Percentiles rank a stretch among this genome's conserved stretches.
phyloP scores from a whole-genome alignment of 805 yeast genomes.

The Cyberlindnera bimundalis region DNA sequence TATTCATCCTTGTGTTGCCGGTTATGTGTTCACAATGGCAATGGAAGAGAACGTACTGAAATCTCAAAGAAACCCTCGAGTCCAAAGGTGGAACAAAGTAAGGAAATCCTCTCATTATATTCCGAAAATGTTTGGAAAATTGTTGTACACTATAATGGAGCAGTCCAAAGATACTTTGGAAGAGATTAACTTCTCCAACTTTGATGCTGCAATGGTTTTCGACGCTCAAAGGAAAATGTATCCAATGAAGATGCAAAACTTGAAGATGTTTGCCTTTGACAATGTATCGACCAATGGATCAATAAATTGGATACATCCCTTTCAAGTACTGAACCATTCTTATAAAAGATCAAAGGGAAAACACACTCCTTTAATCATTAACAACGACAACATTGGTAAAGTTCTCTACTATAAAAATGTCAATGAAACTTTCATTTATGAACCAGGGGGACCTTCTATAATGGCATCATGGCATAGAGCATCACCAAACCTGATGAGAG shows the following conservation, averaged over 20 bases:
- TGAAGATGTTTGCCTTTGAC: slow-evolving; percentile 1
- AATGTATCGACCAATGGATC: neutral
- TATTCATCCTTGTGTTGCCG: neutral
- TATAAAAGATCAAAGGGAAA: neutral
- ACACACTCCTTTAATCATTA: neutral
- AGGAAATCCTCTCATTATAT: neutral
- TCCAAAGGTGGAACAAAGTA: neutral
- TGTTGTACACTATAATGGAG: neutral
- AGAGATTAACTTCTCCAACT: neutral
- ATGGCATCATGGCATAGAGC: neutral
- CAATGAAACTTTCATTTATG: neutral
- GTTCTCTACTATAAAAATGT: slow-evolving; percentile 1
- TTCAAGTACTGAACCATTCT: neutral
- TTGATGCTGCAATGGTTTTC: neutral
- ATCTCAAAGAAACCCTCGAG: neutral
- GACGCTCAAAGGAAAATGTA: neutral
- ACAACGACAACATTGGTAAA: neutral
- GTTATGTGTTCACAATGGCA: neutral
- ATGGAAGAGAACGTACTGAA: neutral
- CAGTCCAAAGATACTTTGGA: neutral
- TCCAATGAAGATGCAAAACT: neutral
- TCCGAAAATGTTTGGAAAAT: neutral
- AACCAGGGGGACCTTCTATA: neutral
- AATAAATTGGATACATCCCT: neutral
- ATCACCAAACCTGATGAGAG: neutral